Base-by-base conservation (phyloP, 1,139 yeast genomes). In the Saccharomycopsis crataegensis region DNA sequence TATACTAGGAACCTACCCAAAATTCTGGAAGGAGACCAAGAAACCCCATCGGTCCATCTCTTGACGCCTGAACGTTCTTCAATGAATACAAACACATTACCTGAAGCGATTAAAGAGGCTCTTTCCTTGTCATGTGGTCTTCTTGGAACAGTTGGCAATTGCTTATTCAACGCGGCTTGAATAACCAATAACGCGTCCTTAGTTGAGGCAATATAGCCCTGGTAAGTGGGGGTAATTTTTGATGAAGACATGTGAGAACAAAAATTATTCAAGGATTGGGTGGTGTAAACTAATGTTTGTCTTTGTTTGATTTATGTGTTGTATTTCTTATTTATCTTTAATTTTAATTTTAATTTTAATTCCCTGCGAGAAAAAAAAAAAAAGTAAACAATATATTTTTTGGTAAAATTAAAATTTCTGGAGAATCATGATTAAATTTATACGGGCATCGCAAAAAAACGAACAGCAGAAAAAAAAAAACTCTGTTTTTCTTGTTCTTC, bases 11-110 rank as follows among this genome's bases (percentile, higher is more conserved):
- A 90, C 56, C 94, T 74, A 3, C 96, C 96, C 45, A 88, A 73
- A 36, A 90, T 88, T 51, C 97, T 72, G 2, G 94, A 84, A 0
- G 97, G 96, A 1, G 91, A 82, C 97, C 97, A 90, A 11, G 91
- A 77, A 22, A 87, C 80, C 14, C 97, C 96, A 65, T 90, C 97
- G 0, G 97, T 90, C 97, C 97, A 90, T 54, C 97, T 73, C 66
- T 86, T 86, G 58, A 90, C 89, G 1, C 94, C 93, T 0, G 93
- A 82, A 22, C 78, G 75, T 60, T 86, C 89, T 66, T 90, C 96
- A 51, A 86, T 79, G 64, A 89, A 90, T 2, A 90, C 89, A 68
- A 89, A 90, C 0, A 89, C 83, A 61, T 83, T 81, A 0, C 97
- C 97, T 11, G 90, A 82, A 55, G 75, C 73, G 45, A 90, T 88